Evolutionary conservation across 495 filamentous ascomycete species (phyloP).

Genomic region (Tuber microsphaerosporum): DNA sequence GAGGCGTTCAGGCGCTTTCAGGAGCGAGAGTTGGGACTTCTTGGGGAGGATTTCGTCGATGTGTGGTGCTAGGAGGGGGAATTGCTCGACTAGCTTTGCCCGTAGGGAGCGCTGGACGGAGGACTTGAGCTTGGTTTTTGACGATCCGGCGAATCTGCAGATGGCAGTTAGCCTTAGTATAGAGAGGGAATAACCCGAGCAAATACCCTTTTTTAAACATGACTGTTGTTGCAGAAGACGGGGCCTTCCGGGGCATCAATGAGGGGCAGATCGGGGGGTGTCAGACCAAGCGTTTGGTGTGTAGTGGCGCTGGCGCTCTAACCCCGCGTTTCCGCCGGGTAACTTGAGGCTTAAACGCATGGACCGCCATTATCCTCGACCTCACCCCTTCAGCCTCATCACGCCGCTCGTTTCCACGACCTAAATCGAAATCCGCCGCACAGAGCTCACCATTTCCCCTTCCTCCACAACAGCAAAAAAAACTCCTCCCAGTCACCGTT

Average conservation of each 20-base stretch:
- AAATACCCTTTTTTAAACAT: conserved; percentile 93
- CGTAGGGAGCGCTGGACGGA: conserved; percentile 83
- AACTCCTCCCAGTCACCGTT: not conserved
- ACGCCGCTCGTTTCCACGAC: not conserved
- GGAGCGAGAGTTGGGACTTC: conserved; percentile 81
- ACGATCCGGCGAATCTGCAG: conserved; percentile 61
- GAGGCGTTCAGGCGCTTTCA: conserved; percentile 86
- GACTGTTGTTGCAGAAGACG: conserved; percentile 34
- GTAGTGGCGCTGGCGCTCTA: not conserved
- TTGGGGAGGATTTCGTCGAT: conserved; percentile 96
- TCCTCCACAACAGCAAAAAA: not conserved
- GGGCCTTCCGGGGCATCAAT: not conserved
- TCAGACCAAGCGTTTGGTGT: not conserved
- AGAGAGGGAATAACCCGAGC: not conserved
- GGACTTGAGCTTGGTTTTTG: conserved; percentile 95
- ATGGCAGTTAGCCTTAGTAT: conserved; percentile 14
- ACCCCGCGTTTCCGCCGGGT: conserved; percentile 20
- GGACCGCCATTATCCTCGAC: conserved; percentile 7
- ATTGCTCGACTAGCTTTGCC: conserved; percentile 69
- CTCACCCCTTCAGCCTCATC: conserved; percentile 8
- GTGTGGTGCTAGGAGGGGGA: conserved; percentile 74
- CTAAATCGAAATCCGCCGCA: not conserved
- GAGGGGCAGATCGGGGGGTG: not conserved
- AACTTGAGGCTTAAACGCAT: conserved; percentile 10
- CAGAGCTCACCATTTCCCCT: not conserved